phyloP scores from a whole-genome alignment of 306 rosid species.

The Begonia fuchsioides region DNA sequence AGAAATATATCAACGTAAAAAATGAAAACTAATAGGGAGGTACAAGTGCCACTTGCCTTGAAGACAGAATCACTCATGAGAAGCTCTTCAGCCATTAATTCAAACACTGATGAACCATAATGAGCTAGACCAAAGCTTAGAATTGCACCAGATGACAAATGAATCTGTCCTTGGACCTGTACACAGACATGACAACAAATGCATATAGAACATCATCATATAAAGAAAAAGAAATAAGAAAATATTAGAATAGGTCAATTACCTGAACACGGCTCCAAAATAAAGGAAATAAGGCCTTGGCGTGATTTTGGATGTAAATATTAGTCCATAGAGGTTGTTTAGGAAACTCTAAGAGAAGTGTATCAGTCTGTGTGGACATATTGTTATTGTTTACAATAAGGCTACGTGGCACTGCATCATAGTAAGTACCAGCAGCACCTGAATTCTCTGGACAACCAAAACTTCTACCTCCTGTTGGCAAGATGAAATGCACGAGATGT shows the following conservation, averaged over 20 bases:
- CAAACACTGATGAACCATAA: constrained; percentile 77
- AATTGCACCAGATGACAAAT: constrained; percentile 47
- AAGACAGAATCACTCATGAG: constrained; percentile 84
- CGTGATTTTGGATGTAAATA: constrained; percentile 71
- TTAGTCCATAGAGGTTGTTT: constrained; percentile 92
- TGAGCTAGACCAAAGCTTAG: constrained; percentile 94
- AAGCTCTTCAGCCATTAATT: constrained; percentile 98
- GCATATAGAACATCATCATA: too few relatives aligned
- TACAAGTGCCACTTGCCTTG: constrained; percentile 42
- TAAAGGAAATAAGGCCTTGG: constrained; percentile 87
- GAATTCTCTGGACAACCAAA: constrained; percentile 77
- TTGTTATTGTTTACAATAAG: constrained; percentile 69
- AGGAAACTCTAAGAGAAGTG: constrained; percentile 82
- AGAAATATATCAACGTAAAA: background rate
- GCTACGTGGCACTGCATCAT: constrained; percentile 87
- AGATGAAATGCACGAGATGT: constrained; percentile 9
- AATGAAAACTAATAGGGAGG: background rate
- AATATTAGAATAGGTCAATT: constrained; percentile 17
- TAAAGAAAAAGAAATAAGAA: background rate
- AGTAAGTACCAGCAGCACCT: constrained; percentile 94
- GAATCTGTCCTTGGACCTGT: constrained; percentile 89
- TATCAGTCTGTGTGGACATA: constrained; percentile 74
- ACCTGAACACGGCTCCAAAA: constrained; percentile 99
- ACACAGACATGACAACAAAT: constrained; percentile 3
- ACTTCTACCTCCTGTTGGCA: constrained; percentile 67